These are phyloP conservation scores for Discostella pseudostelligera DNA, from an alignment of 108 stramenopile genomes.

Conservation along the genomic window DNA sequence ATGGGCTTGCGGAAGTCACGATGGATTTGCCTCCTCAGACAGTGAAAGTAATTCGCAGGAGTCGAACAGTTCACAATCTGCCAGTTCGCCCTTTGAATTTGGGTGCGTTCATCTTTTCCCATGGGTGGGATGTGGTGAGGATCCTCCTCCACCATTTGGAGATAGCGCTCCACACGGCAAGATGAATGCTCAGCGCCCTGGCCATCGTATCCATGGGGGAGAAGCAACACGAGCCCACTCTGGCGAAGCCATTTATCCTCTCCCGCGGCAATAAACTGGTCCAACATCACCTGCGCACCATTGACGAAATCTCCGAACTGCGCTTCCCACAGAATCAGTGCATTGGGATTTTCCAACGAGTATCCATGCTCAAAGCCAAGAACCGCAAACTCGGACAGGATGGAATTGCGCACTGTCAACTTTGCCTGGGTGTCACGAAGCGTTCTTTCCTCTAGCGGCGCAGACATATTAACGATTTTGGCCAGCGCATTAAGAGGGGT, in stretches of 20 bases:
- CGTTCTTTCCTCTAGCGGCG: constrained; percentile 74
- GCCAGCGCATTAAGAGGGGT: constrained; percentile 90
- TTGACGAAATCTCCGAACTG: constrained; percentile 99
- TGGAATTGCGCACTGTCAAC: constrained; percentile 91
- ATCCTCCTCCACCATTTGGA: constrained; percentile 96
- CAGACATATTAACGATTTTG: constrained; percentile 73
- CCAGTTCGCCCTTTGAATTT: constrained; percentile 96
- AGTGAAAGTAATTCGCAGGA: constrained; percentile 99
- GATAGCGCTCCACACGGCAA: constrained; percentile 97
- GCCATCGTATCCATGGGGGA: constrained; percentile 99
- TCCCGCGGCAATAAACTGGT: constrained; percentile 96
- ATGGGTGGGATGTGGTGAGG: constrained; percentile 91
- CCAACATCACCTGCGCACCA: constrained; percentile 98
- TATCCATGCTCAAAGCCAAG: constrained; percentile 99
- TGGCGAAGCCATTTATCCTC: constrained; percentile 99
- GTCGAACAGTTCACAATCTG: constrained; percentile 98
- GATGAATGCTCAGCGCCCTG: constrained; percentile 99
- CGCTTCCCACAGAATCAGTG: constrained; percentile 96
- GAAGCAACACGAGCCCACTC: constrained; percentile 90
- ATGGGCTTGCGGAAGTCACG: constrained; percentile 99
- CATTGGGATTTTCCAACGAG: constrained; percentile 95
- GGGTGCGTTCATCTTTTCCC: constrained; percentile 85
- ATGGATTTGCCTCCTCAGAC: constrained; percentile 97
- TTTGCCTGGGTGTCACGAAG: constrained; percentile 88
- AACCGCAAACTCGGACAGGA: constrained; percentile 96